Base-by-base conservation (phyloP, 257 asterid genomes). In the Rubia yunnanensis region DNA sequence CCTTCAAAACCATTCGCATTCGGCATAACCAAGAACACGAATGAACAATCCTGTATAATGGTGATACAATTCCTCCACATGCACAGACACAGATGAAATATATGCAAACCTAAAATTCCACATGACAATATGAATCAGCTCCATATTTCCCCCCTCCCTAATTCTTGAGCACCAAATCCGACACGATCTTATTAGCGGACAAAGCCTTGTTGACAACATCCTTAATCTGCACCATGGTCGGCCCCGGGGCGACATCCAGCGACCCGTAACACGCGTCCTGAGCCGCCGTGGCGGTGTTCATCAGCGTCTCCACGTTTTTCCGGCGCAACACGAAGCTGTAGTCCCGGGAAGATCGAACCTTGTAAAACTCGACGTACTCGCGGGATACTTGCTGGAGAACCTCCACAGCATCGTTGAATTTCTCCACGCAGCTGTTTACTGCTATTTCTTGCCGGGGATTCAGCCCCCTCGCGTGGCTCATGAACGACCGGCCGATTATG, bases 301-400 rank as follows among this genome's bases (percentile, higher is more conserved):
- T 50, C 10, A 70, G 35, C 28, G 69, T 26, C 39, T 10, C 46
- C 48, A 70, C 74, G 36, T 62, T 50, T 50, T 44, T 36, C 48
- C 55, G 52, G 7, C 54, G 68, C 62, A 41, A 36, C 1, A 34
- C 56, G 53, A 28, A 64, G 2, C 6, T 50, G 14, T 50, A 50
- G 39, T 6, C 34, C 74, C 46, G 7, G 20, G 3, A n/a, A 10
- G 41, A 49, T 17, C 14, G 14, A 11, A 30, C 20, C 27, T 27
- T 70, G 64, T 49, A 70, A 5, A 61, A 31, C 46, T 70, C 64
- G 20, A 62, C 64, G 14, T 35, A 62, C 31, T 62, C 64, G 5
- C 11, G 69, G 14, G 73, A 31, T 2, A 65, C 69, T 20, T 50
- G 74, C 22, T 70, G 74, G 15, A 70, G 69, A 7, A 26, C 32